Conservation (phyloP, 2,329 filamentous ascomycete species). For the Colletotrichum cereale region DNA sequence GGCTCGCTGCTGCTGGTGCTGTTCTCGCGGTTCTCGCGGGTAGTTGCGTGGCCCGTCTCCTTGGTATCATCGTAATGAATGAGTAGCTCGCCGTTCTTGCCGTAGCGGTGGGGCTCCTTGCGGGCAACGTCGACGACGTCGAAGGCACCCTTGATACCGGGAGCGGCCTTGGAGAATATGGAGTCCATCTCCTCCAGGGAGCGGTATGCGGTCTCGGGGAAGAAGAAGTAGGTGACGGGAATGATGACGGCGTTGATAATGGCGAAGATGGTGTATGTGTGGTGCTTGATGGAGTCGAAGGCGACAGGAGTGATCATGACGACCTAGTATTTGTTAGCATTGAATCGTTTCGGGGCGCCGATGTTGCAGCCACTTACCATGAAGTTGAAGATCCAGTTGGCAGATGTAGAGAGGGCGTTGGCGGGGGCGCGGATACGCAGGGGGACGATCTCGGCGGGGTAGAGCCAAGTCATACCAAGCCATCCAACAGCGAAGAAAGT, state of each 20-base stretch:
- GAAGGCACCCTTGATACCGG: slow-evolving; percentile 52
- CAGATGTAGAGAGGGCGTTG: slow-evolving; percentile 66
- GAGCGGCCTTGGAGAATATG: slow-evolving; percentile 69
- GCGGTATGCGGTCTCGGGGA: slow-evolving; percentile 73
- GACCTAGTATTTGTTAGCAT: slow-evolving; percentile 50
- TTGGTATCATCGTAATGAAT: slow-evolving; percentile 59
- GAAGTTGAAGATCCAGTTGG: slow-evolving; percentile 75
- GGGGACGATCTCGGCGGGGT: slow-evolving; percentile 71
- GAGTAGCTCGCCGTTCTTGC: slow-evolving; percentile 70
- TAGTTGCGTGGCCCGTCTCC: slow-evolving; percentile 48
- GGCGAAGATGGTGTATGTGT: slow-evolving; percentile 76
- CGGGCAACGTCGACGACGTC: slow-evolving; percentile 53
- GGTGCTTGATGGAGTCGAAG: slow-evolving; percentile 68
- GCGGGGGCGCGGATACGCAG: slow-evolving; percentile 71
- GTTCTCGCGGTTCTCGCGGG: slow-evolving; percentile 38
- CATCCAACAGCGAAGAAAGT: slow-evolving; percentile 71
- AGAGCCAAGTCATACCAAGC: slow-evolving; percentile 73
- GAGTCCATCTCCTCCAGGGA: slow-evolving; percentile 76
- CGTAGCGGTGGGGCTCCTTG: slow-evolving; percentile 67
- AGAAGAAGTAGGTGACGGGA: slow-evolving; percentile 71
- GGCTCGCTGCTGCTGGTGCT: slow-evolving; percentile 31
- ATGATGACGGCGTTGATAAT: slow-evolving; percentile 73
- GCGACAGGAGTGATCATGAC: slow-evolving; percentile 73
- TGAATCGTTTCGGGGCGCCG: background rate
- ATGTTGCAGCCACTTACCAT: slow-evolving; percentile 49